Base-by-base conservation (phyloP, 1,284 basidiomycete species). In the Trichosporon sp. region DNA sequence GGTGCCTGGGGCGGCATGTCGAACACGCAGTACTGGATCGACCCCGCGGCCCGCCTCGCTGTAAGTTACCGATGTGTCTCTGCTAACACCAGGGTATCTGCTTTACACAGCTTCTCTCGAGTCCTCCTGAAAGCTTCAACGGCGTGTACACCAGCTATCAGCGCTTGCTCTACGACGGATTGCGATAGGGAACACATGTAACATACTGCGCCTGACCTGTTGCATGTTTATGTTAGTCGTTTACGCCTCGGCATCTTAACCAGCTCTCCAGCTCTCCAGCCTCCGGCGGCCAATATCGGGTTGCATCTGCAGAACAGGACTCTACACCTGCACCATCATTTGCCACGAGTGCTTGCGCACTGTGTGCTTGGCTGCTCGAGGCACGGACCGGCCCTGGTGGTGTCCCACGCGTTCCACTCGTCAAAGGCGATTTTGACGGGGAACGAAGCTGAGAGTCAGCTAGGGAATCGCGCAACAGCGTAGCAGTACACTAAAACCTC, bases 391-490 rank as follows among this genome's bases (percentile, higher is more conserved):
- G 81, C 82, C 85, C 87, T 77, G 77, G 80, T 42, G 75, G 84
- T 73, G 68, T 81, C 79, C 78, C 77, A 80, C 2, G 73, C 73
- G 66, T 74, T 75, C 72, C 75, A 78, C 71, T 81, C 77, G 68
- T 89, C 88, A 68, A 88, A 89, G 67, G 79, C 80, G 67, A 85
- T 84, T 78, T 82, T 83, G 70, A 84, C 73, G n/a, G n/a, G n/a
- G n/a, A n/a, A n/a, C n/a, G n/a, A n/a, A n/a, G n/a, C n/a, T n/a
- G n/a, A n/a, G n/a, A n/a, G n/a, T n/a, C n/a, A n/a, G n/a, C n/a
- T n/a, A n/a, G n/a, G n/a, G n/a, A n/a, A n/a, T n/a, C n/a, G n/a
- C n/a, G n/a, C n/a, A n/a, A n/a, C n/a, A n/a, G n/a, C n/a, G n/a
- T n/a, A n/a, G n/a, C n/a, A n/a, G n/a, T n/a, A n/a, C n/a, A n/a